Evolutionary conservation across 768 basidiomycete genomes (phyloP).

Genomic region (Dioszegia crocea): DNA sequence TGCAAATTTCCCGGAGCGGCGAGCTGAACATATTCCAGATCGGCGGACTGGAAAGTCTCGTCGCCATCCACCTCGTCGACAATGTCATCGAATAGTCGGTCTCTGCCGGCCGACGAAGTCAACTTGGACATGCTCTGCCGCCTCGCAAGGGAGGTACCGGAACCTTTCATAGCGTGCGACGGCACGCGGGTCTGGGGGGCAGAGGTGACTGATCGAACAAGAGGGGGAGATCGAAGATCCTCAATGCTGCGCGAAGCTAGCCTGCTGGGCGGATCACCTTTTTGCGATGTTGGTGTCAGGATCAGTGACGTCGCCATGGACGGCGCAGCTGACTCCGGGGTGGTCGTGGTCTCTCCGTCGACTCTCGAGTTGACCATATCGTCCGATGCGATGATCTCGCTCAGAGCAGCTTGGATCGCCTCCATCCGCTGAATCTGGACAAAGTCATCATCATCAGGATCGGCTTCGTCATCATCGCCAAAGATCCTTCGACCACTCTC

Average conservation of each 20-base stretch:
- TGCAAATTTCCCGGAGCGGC: slow-evolving; percentile 66
- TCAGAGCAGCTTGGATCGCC: slow-evolving; percentile 91
- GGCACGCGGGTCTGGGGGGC: not conserved
- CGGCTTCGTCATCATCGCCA: slow-evolving; percentile 66
- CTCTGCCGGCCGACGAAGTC: not conserved
- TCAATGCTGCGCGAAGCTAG: slow-evolving; percentile 29
- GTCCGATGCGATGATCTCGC: slow-evolving; percentile 88
- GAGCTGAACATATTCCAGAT: slow-evolving; percentile 57
- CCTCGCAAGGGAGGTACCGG: not conserved
- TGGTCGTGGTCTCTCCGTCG: not conserved
- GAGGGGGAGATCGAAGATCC: slow-evolving; percentile 13
- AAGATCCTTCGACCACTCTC: slow-evolving; percentile 60
- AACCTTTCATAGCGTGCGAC: not conserved
- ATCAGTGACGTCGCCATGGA: slow-evolving; percentile 29
- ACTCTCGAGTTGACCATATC: slow-evolving; percentile 46
- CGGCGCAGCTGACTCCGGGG: not conserved
- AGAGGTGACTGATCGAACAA: not conserved
- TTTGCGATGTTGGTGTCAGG: not conserved
- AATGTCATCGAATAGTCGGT: slow-evolving; percentile 21
- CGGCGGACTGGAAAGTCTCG: slow-evolving; percentile 53
- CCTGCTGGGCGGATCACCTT: slow-evolving; percentile 1
- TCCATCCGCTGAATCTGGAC: slow-evolving; percentile 80
- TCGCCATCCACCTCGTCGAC: slow-evolving; percentile 40
- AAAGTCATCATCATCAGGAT: slow-evolving; percentile 54
- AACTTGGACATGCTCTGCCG: slow-evolving; percentile 4